Percentiles rank a stretch among this genome's conserved stretches.
These are phyloP conservation scores for Edaphochlamys debaryana DNA, from an alignment of 139 green algal species.

Conservation along the genomic window DNA sequence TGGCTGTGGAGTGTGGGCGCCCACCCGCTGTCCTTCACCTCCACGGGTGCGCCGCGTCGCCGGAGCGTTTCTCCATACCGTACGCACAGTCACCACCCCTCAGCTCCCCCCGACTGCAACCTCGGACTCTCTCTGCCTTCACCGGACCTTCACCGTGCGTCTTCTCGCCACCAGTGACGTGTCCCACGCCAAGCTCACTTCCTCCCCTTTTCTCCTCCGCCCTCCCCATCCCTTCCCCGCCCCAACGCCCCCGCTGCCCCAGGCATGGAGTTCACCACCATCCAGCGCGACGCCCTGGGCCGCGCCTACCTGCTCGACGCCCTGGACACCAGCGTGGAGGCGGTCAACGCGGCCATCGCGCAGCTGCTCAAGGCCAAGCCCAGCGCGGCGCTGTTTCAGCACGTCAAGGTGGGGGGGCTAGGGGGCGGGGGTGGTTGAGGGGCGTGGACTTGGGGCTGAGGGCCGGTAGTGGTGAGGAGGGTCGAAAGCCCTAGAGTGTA, in stretches of 20 bases:
- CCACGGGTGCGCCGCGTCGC: conserved; percentile 15
- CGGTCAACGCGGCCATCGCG: conserved; percentile 55
- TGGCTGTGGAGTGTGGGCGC: conserved; percentile 71
- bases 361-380: conserved; percentile 23
- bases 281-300: conserved; percentile 57
- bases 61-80: no score
- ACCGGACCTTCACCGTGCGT: no score
- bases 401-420: conserved; percentile 12
- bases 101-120: no score
- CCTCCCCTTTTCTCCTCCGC: not conserved
- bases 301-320: conserved; percentile 66
- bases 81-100: no score
- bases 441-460: not conserved
- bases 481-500: not conserved
- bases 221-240: not conserved
- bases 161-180: no score
- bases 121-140: no score
- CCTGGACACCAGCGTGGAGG: conserved; percentile 57
- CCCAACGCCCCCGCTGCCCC: not conserved
- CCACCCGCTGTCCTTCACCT: conserved; percentile 64
- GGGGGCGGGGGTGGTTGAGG: not conserved
- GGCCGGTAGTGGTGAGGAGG: not conserved
- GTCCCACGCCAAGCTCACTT: no score
- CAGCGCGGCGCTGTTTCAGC: not conserved
- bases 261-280: conserved; percentile 40